Percentiles rank a stretch among this genome's conserved stretches.
These are phyloP conservation scores for Amaranthus palmeri DNA, from an alignment of 148 eudicot genomes.

Conservation along the genomic window DNA sequence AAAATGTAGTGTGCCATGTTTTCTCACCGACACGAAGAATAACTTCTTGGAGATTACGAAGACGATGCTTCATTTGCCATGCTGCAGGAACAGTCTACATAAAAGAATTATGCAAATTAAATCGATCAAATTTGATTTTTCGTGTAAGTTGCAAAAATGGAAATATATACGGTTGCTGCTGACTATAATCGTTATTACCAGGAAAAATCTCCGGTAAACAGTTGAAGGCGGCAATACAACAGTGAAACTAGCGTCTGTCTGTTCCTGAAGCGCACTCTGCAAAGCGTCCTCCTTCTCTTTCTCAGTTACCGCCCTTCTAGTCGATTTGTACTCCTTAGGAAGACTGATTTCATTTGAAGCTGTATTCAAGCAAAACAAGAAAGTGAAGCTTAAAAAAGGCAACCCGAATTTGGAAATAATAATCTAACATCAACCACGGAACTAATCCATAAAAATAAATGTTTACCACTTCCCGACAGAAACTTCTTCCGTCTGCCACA, in stretches of 20 bases:
- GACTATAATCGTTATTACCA: slow-evolving; percentile 13
- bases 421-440: neutral
- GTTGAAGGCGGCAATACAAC: slow-evolving; percentile 23
- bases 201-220: slow-evolving; percentile 26
- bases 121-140: neutral
- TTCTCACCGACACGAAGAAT: neutral
- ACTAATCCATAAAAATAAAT: neutral
- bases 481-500: slow-evolving; percentile 7
- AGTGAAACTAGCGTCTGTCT: slow-evolving; percentile 24
- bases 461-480: slow-evolving; percentile 7
- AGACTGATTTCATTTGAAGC: slow-evolving; percentile 3
- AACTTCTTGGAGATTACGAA: neutral
- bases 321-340: slow-evolving; percentile 10
- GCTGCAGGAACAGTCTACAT: neutral
- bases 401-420: neutral
- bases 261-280: slow-evolving; percentile 16
- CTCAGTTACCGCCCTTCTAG: slow-evolving; percentile 24
- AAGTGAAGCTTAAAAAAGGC: neutral
- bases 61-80: neutral
- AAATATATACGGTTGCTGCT: neutral
- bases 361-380: neutral
- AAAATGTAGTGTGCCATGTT: neutral
- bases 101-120: neutral
- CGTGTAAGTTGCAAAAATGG: no score
- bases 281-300: slow-evolving; percentile 18